Evolutionary conservation across 2,329 filamentous ascomycete species (phyloP).

Genomic region (Colletotrichum acutatum): DNA sequence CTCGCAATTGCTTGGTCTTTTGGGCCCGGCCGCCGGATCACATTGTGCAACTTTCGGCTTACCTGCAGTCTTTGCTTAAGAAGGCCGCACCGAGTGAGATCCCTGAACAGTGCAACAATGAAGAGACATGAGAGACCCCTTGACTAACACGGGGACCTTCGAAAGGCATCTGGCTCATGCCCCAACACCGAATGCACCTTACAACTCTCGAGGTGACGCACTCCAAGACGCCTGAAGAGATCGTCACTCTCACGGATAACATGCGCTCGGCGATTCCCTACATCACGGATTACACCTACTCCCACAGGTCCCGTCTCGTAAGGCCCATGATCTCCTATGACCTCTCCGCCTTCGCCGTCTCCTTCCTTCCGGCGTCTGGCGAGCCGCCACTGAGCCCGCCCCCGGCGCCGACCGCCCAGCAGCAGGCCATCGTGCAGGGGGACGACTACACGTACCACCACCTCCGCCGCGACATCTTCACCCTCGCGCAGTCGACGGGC

Average conservation of each 20-base stretch:
- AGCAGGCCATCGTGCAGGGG: slow-evolving; percentile 53
- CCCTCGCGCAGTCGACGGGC: slow-evolving; percentile 68
- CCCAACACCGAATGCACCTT: slow-evolving; percentile 80
- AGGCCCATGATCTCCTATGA: slow-evolving; percentile 89
- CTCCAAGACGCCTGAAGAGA: slow-evolving; percentile 76
- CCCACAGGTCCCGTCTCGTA: slow-evolving; percentile 78
- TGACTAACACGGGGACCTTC: not conserved
- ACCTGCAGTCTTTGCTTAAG: slow-evolving; percentile 75
- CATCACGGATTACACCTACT: slow-evolving; percentile 74
- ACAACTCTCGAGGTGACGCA: slow-evolving; percentile 89
- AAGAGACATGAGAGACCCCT: not conserved
- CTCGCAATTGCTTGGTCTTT: slow-evolving; percentile 84
- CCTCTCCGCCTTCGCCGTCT: slow-evolving; percentile 84
- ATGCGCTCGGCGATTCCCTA: slow-evolving; percentile 66
- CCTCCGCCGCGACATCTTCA: slow-evolving; percentile 81
- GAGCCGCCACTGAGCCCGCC: slow-evolving; percentile 59
- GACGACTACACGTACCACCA: slow-evolving; percentile 91
- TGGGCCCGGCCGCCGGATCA: slow-evolving; percentile 86
- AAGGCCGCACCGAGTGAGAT: slow-evolving; percentile 75
- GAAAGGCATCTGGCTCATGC: slow-evolving; percentile 88
- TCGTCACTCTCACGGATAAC: slow-evolving; percentile 68
- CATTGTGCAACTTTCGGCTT: slow-evolving; percentile 73
- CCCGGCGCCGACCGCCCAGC: slow-evolving; percentile 50
- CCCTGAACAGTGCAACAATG: not conserved
- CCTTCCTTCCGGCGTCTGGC: slow-evolving; percentile 83